Evolutionary conservation across 1,139 yeast species (phyloP).

Genomic region (Sugiyamaella sp.): DNA sequence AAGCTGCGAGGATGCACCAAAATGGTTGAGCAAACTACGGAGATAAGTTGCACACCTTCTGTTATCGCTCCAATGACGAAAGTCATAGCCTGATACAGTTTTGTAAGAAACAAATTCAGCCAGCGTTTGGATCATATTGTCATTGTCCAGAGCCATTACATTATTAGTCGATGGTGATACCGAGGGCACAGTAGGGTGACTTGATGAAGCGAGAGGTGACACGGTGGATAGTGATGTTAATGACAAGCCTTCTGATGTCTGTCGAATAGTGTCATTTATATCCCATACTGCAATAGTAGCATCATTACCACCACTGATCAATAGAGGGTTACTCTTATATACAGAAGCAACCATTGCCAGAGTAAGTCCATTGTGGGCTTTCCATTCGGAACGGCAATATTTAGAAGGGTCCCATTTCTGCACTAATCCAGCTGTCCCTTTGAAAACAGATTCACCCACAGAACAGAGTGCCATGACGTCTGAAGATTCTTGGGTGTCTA

Average conservation of each 20-base stretch:
- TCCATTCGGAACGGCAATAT: slow-evolving; percentile 39
- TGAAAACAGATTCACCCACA: slow-evolving; percentile 59
- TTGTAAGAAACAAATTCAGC: slow-evolving; percentile 64
- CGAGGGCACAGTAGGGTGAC: background rate
- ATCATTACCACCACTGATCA: slow-evolving; percentile 64
- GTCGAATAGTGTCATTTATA: slow-evolving; percentile 38
- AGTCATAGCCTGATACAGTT: slow-evolving; percentile 77
- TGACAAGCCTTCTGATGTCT: background rate
- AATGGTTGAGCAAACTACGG: slow-evolving; percentile 59
- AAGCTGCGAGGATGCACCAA: slow-evolving; percentile 77
- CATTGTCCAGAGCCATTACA: slow-evolving; percentile 49
- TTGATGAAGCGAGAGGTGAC: background rate
- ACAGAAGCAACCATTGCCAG: slow-evolving; percentile 35
- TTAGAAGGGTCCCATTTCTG: slow-evolving; percentile 40
- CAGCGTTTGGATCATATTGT: slow-evolving; percentile 64
- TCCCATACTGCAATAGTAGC: slow-evolving; percentile 65
- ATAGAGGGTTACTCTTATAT: slow-evolving; percentile 29
- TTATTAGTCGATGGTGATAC: background rate
- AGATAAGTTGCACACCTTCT: slow-evolving; percentile 84
- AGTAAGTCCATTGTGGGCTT: slow-evolving; percentile 41
- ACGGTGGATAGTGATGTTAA: background rate
- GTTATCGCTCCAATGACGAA: slow-evolving; percentile 70
- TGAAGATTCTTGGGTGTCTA: slow-evolving; percentile 44
- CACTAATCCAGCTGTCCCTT: slow-evolving; percentile 51
- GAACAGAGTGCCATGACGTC: slow-evolving; percentile 47